These are phyloP conservation scores for Rhododendron henanense DNA, from an alignment of 148 eudicot species.

Conservation along the genomic window DNA sequence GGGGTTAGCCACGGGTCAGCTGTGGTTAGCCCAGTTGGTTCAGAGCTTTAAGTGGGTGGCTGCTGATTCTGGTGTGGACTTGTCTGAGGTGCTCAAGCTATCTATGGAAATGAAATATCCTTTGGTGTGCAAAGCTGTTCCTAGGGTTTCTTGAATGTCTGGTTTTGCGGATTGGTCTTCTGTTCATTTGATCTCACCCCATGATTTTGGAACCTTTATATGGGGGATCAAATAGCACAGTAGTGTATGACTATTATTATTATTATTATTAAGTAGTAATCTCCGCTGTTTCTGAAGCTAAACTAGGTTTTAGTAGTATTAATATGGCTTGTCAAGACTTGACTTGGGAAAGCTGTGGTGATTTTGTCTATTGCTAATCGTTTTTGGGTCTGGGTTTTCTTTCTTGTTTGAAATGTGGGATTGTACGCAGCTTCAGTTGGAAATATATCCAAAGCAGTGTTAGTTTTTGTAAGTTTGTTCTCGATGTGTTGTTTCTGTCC, in stretches of 20 bases:
- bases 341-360: neutral
- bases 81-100: conserved; percentile 68
- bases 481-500: neutral
- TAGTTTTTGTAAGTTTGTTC: neutral
- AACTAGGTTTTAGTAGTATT: neutral
- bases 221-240: neutral
- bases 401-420: neutral
- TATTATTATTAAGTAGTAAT: neutral
- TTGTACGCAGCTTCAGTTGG: conserved; percentile 3
- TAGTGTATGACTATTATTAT: neutral
- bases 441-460: neutral
- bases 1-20: conserved; percentile 72
- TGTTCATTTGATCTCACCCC: neutral
- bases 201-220: neutral
- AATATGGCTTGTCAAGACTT: neutral
- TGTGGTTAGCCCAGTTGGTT: conserved; percentile 85
- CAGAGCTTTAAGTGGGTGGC: conserved; percentile 74
- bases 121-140: conserved; percentile 68
- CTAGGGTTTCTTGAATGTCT: conserved; percentile 33
- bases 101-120: conserved; percentile 88
- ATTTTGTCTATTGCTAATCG: neutral
- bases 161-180: neutral
- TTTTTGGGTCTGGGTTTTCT: neutral
- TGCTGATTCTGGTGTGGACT: conserved; percentile 47
- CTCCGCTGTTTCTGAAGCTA: neutral